phyloP scores from a whole-genome alignment of 2,329 filamentous ascomycete genomes.

The Verticillium longisporum region DNA sequence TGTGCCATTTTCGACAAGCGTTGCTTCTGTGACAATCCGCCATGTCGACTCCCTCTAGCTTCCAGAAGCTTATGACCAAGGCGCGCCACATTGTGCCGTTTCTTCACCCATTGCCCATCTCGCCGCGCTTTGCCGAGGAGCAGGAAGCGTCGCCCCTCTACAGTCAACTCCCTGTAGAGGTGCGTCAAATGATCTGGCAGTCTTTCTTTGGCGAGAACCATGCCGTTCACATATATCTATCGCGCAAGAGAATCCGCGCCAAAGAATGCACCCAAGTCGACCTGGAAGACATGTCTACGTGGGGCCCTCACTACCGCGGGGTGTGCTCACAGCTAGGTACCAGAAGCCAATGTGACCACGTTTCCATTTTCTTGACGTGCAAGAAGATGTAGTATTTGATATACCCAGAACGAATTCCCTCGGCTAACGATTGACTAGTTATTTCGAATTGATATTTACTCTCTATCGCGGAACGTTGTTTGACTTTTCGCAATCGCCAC shows the following conservation, averaged over 20 bases:
- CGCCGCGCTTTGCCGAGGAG: conserved; percentile 7
- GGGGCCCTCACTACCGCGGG: conserved; percentile 1
- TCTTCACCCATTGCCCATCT: conserved; percentile 10
- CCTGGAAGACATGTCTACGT: background rate
- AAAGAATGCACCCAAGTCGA: conserved; percentile 7
- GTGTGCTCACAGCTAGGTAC: background rate
- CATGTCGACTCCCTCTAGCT: conserved; percentile 5
- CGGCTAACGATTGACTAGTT: conserved; percentile 7
- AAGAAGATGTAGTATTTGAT: conserved; percentile 9
- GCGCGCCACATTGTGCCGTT: conserved; percentile 10
- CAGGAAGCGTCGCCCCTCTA: conserved; percentile 9
- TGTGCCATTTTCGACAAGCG: background rate
- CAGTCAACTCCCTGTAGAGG: conserved; percentile 7
- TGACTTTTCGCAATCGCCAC: conserved; percentile 7
- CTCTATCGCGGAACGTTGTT: conserved; percentile 11
- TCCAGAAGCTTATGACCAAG: conserved; percentile 4
- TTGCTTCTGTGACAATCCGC: background rate
- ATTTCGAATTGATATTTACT: conserved; percentile 10
- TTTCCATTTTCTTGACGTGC: conserved; percentile 8
- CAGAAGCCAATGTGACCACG: conserved; percentile 3
- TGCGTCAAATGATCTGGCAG: conserved; percentile 12
- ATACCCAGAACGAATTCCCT: background rate
- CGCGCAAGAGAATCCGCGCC: conserved; percentile 4
- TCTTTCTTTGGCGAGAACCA: conserved; percentile 6
- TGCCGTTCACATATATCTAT: conserved; percentile 7